These are phyloP conservation scores for Torulaspora indica DNA, from an alignment of 805 yeast species.

Conservation along the genomic window DNA sequence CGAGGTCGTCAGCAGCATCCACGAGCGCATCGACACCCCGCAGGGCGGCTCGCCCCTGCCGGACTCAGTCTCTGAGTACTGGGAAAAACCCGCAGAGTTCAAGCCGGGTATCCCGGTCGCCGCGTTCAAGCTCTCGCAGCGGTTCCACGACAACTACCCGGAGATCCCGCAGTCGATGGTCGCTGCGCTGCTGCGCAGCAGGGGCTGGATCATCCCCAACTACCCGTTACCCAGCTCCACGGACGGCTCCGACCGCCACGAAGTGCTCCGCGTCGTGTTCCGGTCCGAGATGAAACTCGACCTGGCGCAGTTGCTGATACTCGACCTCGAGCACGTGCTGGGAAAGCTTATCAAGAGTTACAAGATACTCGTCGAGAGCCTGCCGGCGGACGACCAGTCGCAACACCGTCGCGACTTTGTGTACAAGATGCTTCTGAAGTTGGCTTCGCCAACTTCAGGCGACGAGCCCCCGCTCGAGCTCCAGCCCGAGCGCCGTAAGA, in stretches of 20 bases:
- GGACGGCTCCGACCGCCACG: slow-evolving; percentile 47
- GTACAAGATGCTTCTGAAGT: slow-evolving; percentile 23
- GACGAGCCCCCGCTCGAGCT: slow-evolving; percentile 7
- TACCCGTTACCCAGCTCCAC: slow-evolving; percentile 64
- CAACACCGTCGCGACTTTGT: slow-evolving; percentile 7
- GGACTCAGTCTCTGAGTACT: slow-evolving; percentile 26
- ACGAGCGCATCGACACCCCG: slow-evolving; percentile 46
- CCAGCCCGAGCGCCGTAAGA: slow-evolving; percentile 11
- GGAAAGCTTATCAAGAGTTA: slow-evolving; percentile 21
- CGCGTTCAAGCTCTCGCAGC: slow-evolving; percentile 67
- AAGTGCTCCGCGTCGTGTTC: slow-evolving; percentile 81
- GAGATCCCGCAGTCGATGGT: slow-evolving; percentile 77
- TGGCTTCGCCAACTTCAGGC: slow-evolving; percentile 24
- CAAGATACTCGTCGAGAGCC: not conserved
- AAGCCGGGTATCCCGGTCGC: slow-evolving; percentile 86
- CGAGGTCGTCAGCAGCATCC: slow-evolving; percentile 73
- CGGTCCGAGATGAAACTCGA: slow-evolving; percentile 56
- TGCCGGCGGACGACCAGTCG: no score
- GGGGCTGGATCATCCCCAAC: slow-evolving; percentile 87
- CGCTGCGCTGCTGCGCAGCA: slow-evolving; percentile 65
- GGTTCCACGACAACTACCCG: slow-evolving; percentile 57
- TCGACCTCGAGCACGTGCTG: slow-evolving; percentile 24
- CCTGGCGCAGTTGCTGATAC: slow-evolving; percentile 34
- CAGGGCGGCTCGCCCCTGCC: slow-evolving; percentile 16
- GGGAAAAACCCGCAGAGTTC: slow-evolving; percentile 43